Conservation (phyloP, 2,329 filamentous ascomycete species). For the Cladosporium colombiae region DNA sequence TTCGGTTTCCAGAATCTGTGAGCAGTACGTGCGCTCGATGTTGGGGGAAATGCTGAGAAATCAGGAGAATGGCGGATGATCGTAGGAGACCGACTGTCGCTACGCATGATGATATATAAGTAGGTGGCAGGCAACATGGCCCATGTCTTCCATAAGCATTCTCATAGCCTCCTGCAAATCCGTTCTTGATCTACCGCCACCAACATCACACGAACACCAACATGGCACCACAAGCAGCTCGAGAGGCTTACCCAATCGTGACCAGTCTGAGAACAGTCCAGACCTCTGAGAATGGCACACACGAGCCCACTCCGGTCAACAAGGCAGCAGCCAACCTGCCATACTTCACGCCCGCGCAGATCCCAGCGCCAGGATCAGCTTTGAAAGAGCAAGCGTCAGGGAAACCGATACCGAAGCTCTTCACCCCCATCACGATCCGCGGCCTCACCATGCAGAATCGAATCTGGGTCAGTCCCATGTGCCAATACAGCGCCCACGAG, state of each 20-base stretch:
- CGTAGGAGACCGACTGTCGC: neutral
- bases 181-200: neutral
- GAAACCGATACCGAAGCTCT: slow-evolving; percentile 56
- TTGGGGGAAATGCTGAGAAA: neutral
- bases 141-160: neutral
- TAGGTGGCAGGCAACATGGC: neutral
- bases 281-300: neutral
- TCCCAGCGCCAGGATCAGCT: slow-evolving; percentile 50
- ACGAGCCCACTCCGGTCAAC: neutral
- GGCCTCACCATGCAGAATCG: slow-evolving; percentile 66
- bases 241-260: neutral
- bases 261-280: neutral
- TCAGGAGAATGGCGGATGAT: neutral
- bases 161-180: neutral
- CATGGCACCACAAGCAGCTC: neutral
- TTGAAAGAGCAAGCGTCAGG: slow-evolving; percentile 41
- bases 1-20: neutral
- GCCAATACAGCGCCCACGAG: slow-evolving; percentile 67
- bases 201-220: neutral
- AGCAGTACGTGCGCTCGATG: neutral
- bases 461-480: slow-evolving; percentile 64
- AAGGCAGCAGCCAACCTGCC: slow-evolving; percentile 37
- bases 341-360: slow-evolving; percentile 52
- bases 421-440: slow-evolving; percentile 58
- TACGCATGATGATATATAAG: neutral